Conservation (phyloP, 441 rosid genomes). For the Erysimum cheiri region DNA sequence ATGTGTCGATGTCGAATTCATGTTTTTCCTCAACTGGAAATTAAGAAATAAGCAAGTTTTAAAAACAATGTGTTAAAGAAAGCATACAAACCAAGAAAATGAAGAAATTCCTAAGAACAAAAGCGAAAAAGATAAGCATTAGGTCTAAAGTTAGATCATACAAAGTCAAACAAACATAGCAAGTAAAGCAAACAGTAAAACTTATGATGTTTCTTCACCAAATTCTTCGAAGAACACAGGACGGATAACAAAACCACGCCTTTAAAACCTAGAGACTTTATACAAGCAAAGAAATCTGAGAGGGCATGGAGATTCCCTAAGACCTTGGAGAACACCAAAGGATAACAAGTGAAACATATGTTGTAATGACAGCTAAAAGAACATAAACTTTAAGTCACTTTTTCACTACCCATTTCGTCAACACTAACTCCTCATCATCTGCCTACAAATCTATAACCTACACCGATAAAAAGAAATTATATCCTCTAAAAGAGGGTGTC, state of each 20-base stretch:
- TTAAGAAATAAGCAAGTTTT: background rate
- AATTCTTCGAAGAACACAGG: slow-evolving; percentile 11
- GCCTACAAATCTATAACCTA: background rate
- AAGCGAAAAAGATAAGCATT: background rate
- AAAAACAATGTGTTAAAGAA: background rate
- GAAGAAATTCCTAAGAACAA: background rate
- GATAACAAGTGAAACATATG: slow-evolving; percentile 31
- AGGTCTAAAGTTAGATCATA: slow-evolving; percentile 25
- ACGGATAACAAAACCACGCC: background rate
- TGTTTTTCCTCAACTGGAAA: slow-evolving; percentile 46
- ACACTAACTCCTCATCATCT: background rate
- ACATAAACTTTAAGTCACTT: slow-evolving; percentile 11
- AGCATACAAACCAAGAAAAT: slow-evolving; percentile 12
- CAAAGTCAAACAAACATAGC: slow-evolving; percentile 15
- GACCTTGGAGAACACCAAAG: slow-evolving; percentile 29
- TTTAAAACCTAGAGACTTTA: background rate
- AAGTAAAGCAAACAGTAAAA: slow-evolving; percentile 21
- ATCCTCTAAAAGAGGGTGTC: background rate
- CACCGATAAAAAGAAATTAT: background rate
- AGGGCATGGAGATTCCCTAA: slow-evolving; percentile 19
- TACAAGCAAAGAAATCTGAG: background rate
- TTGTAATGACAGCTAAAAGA: slow-evolving; percentile 20
- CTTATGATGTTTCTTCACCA: background rate
- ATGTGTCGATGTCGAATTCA: slow-evolving; percentile 82
- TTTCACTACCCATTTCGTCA: background rate